Evolutionary conservation across 75 land plant genomes (phyloP), one percentile per base, ranked within the genome.

Genomic region (Selaginella tamariscina): DNA sequence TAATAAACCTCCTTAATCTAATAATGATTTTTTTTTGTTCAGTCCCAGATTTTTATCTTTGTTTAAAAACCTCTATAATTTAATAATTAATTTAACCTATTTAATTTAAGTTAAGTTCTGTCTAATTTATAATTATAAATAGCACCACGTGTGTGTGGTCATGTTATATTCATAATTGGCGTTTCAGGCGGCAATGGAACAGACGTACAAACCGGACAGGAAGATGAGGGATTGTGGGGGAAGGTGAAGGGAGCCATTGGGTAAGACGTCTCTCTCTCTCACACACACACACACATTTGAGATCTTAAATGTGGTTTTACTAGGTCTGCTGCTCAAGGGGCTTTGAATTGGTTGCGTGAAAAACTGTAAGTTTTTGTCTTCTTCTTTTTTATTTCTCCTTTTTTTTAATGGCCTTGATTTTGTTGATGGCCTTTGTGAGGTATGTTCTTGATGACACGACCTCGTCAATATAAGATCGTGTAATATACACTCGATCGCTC

Each of bases 181-280:
- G 20, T n/a, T n/a, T n/a, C 11, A 49, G 18, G 11, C 20, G 54
- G 33, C 73, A 2, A 56, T 23, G 13, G 33, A 29, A 23, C n/a
- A 76, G 74, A 29, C 55, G 11, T 5, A 39, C 49, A 39, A 39
- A 15, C 5, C 49, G 49, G 15, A 24, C 54, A 64, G 26, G 71
- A 63, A 26, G 31, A 33, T 29, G 76, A 64, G 31, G 79, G 79
- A 54, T 24, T 77, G 20, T 73, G 70, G 75, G 75, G 75, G 20
- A 68, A 74, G 21, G 60, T 73, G 23, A 72, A 72, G 62, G 56
- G 56, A 32, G 54, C 72, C 62, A 72, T 62, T 63, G 79, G 79
- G 79, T 77, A 73, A 73, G 66, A 13, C 2, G 1, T 39, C 2
- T 20, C 15, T 65, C 55, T 70, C n/a, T 32, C 67, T 31, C 26